Base-by-base conservation (phyloP, 495 filamentous ascomycete genomes). In the Neurospora pannonica region DNA sequence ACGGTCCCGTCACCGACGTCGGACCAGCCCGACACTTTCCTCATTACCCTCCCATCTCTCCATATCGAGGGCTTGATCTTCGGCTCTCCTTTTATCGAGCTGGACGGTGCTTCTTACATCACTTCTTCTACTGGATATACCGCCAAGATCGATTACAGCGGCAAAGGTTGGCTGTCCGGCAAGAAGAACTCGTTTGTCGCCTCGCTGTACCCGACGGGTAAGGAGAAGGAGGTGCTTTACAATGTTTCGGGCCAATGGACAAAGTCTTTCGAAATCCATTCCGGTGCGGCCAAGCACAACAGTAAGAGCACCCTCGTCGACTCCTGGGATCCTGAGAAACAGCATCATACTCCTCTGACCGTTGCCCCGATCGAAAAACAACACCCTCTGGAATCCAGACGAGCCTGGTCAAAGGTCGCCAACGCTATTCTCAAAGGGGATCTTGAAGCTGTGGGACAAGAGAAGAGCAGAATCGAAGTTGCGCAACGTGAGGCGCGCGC, bases 61-160 rank as follows among this genome's bases (percentile, higher is more conserved):
- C 95, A 98, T 83, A 95, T 98, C 74, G 97, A 98, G 83, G 94
- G 93, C 6, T 87, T 99, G 39, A 92, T 98, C 81, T 96, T 93
- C 76, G 96, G 94, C 70, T 90, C 92, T 2, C 94, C 95, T 2
- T 97, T 93, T 78, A 91, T 97, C 73, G 97, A 99, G 81, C 88
- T 99, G 17, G 93, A 97, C 74, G 91, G 90, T 79, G 85, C 85
- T 43, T 92, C 92, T 70, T 93, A 91, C 81, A 99, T 99, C 79
- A 88, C 87, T 36, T 95, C 92, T 74, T 95, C 92, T 31, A 90
- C 90, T 4, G 96, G 96, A 75, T 98, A 91, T 83, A 90, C 93
- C n/a, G 88, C 94, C 70, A 96, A 95, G 83, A 93, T 98, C 77
- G 92, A 96, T 81, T 99, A 97, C 84, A 92, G 88, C 73, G 94